Conservation (phyloP, 257 asterid genomes). For the Eustoma russellianum region DNA sequence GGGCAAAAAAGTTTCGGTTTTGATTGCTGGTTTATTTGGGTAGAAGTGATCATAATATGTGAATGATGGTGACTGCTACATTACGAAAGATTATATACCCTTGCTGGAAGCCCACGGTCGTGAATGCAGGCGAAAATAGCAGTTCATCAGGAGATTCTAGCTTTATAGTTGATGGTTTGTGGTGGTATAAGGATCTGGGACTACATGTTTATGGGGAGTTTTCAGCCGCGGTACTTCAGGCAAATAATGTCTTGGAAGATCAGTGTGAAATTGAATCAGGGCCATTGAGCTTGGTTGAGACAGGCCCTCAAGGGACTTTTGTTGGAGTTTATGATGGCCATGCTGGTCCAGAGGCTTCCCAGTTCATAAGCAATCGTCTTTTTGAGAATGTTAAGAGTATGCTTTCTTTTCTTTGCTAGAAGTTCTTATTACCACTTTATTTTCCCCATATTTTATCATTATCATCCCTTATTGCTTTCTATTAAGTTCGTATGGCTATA, state of each 20-base stretch:
- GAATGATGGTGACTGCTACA: conserved; percentile 53
- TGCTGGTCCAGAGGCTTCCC: conserved; percentile 79
- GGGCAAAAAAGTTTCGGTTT: conserved; percentile 10
- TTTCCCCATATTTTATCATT: not conserved
- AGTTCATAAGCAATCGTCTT: conserved; percentile 46
- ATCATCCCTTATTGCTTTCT: not conserved
- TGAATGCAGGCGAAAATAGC: conserved; percentile 30
- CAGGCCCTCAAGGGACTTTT: conserved; percentile 74
- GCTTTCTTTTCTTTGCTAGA: conserved; percentile 9
- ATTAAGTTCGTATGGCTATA: too few relatives aligned
- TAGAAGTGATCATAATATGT: conserved; percentile 22
- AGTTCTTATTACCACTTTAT: not conserved
- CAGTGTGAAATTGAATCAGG: conserved; percentile 85
- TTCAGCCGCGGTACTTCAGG: conserved; percentile 83
- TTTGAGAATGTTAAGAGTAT: conserved; percentile 66
- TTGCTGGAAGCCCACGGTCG: conserved; percentile 57
- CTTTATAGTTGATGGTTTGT: conserved; percentile 52
- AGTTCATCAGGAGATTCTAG: conserved; percentile 30
- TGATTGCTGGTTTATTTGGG: conserved; percentile 17
- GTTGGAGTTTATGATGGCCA: conserved; percentile 92
- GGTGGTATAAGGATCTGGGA: conserved; percentile 78
- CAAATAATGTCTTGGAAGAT: conserved; percentile 65
- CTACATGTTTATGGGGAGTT: conserved; percentile 64
- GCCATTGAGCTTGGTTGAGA: conserved; percentile 44
- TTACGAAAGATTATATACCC: conserved; percentile 56